Conservation (phyloP, 345 rosid genomes). For the Hypericum perforatum region DNA sequence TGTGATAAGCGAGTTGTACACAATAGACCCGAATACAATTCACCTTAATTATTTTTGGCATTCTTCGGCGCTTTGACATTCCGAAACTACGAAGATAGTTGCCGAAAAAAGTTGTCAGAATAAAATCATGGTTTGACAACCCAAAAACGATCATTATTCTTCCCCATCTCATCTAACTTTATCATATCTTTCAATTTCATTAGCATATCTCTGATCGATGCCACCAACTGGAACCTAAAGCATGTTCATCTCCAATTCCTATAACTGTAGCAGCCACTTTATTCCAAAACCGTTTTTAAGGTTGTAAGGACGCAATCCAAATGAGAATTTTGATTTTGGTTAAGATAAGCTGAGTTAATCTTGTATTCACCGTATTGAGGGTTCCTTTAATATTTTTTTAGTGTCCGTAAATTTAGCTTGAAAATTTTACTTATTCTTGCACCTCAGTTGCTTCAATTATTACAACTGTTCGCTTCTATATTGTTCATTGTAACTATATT, state of each 20-base stretch:
- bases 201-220: conserved; percentile 5
- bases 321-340: conserved; percentile 8
- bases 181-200: conserved; percentile 1
- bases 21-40: no score
- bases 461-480: no score
- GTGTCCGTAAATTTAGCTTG: no score
- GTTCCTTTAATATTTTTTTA: no score
- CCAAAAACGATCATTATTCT: conserved; percentile 9
- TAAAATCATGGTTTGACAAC: conserved; percentile 5
- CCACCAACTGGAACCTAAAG: conserved; percentile 29
- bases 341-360: neutral
- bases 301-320: conserved; percentile 19
- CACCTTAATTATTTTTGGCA: neutral
- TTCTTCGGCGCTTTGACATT: conserved; percentile 11
- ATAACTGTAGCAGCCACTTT: neutral
- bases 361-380: no score
- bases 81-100: neutral
- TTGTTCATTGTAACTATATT: no score
- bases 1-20: no score
- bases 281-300: conserved; percentile 7
- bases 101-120: neutral
- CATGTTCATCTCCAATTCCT: neutral
- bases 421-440: no score
- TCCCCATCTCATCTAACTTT: neutral
- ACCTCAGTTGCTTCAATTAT: no score